phyloP scores from a whole-genome alignment of 208 protist species.

The Angomonas deanei region DNA sequence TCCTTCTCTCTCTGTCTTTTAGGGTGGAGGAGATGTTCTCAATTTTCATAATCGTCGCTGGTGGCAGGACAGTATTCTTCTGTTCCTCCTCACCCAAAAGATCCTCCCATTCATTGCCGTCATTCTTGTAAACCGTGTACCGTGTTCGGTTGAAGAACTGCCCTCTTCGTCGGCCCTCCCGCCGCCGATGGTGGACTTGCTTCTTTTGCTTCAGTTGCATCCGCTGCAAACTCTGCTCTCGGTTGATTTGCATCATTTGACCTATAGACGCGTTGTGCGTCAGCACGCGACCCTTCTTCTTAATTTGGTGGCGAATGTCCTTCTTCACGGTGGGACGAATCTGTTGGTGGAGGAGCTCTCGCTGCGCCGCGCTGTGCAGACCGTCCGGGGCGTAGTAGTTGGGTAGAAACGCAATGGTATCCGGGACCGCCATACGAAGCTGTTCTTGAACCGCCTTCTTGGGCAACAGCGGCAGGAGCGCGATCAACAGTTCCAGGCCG shows the following conservation, averaged over 20 bases:
- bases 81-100: neutral
- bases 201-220: conserved; percentile 36
- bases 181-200: conserved; percentile 1
- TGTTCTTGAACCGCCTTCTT: neutral
- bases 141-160: neutral
- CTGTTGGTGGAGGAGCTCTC: conserved; percentile 28
- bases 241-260: conserved; percentile 72
- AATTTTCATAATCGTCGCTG: neutral
- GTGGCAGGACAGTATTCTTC: neutral
- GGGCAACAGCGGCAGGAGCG: conserved; percentile 39
- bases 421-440: conserved; percentile 36
- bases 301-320: neutral
- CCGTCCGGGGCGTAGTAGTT: conserved; percentile 73
- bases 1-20: neutral
- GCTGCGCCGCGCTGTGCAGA: conserved; percentile 20
- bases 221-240: conserved; percentile 39
- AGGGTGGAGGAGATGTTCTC: neutral
- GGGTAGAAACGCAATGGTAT: conserved; percentile 64
- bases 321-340: conserved; percentile 8
- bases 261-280: conserved; percentile 55
- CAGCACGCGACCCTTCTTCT: conserved; percentile 28
- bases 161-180: neutral
- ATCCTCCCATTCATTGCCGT: neutral
- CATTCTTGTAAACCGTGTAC: neutral
- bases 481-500: conserved; percentile 24